Conservation (phyloP, 768 basidiomycete species). For the Macrolepiota dolichaula region DNA sequence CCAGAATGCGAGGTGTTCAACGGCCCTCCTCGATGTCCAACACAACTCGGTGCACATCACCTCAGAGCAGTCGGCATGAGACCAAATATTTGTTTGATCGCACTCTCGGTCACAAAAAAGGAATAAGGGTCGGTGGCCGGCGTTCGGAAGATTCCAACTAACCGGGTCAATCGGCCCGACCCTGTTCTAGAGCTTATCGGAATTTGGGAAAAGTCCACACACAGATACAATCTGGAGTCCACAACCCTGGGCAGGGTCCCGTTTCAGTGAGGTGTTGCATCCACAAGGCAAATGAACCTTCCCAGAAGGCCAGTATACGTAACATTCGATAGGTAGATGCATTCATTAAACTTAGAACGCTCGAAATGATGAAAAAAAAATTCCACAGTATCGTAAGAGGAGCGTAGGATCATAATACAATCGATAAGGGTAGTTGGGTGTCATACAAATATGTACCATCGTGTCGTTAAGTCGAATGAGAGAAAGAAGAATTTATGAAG, state of each 20-base stretch:
- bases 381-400: not conserved
- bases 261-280: not conserved
- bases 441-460: not conserved
- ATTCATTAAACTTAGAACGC: not conserved
- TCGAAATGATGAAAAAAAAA: not conserved
- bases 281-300: not conserved
- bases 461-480: not conserved
- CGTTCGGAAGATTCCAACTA: not conserved
- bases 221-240: not conserved
- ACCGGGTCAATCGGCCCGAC: conserved; percentile 9
- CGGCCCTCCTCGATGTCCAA: not conserved
- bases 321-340: not conserved
- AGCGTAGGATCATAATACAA: not conserved
- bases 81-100: conserved; percentile 9
- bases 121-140: not conserved
- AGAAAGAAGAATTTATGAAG: not conserved
- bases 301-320: not conserved
- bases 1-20: not conserved
- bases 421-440: not conserved
- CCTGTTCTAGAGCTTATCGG: not conserved
- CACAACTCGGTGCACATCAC: not conserved
- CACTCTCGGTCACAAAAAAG: not conserved
- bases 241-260: conserved; percentile 3
- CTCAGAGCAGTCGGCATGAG: not conserved
- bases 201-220: not conserved